Evolutionary conservation across 2,329 filamentous ascomycete genomes (phyloP), one percentile per base, ranked within the genome.

Genomic region (Laburnicola sp.): DNA sequence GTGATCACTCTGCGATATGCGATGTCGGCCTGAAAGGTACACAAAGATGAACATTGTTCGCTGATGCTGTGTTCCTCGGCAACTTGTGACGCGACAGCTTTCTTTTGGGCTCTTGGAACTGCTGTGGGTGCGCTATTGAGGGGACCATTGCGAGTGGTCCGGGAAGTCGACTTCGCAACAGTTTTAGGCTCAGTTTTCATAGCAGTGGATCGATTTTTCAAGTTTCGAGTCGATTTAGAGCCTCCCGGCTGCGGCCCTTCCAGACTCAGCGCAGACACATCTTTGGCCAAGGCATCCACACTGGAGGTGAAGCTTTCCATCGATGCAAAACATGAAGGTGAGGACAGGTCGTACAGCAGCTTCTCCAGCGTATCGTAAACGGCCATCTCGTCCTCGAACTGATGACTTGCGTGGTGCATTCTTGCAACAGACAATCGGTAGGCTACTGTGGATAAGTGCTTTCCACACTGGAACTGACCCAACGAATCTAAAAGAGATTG

Each of bases 401-500:
- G 70, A 10, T 76, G 76, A 34, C 76, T 74, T n/a, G 72, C 68
- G 41, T 77, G 75, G 56, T 81, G 71, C 43, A 82, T 64, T 3
- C 74, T 73, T 0, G 82, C 77, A 27, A 86, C 71, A 6, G 74
- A 75, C 0, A 78, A 78, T 40, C 75, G 71, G 50, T 79, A 73
- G 0, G 80, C 76, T 35, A 86, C 78, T 23, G 82, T 82, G 31
- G 81, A 73, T n/a, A 77, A 60, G 6, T 76, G 65, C 41, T 69
- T 77, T 4, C 79, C 74, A 2, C 83, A 46, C 6, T 45, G 43
- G 8, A 53, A 36, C 2, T 48, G 28, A 16, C 59, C 48, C 1
- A 87, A 83, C 53, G 84, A 82, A 0, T 82, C 76, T 2, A 85
- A 70, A 45, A 84, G 78, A 5, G 64, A 53, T 38, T 75, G 69